phyloP scores from a whole-genome alignment of 495 filamentous ascomycete species.

The Penicillium atrosanguineum region DNA sequence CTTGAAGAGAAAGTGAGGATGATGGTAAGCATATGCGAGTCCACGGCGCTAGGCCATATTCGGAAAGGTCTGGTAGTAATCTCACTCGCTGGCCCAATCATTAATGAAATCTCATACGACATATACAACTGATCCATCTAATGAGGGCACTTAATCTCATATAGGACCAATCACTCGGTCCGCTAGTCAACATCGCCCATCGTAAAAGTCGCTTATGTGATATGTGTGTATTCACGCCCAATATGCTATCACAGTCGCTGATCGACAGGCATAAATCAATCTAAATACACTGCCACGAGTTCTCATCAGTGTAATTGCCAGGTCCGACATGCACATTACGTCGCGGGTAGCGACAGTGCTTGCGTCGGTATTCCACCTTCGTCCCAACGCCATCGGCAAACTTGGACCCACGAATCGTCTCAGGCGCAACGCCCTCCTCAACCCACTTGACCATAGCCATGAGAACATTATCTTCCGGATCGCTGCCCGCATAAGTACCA shows the following conservation, averaged over 20 bases:
- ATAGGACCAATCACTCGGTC: too few relatives aligned
- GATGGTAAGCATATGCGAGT: neutral
- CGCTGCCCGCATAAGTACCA: conserved; percentile 22
- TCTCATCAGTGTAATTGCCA: conserved; percentile 40
- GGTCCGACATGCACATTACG: conserved; percentile 38
- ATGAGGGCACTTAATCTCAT: too few relatives aligned
- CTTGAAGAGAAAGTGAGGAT: neutral
- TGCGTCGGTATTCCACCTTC: conserved; percentile 34
- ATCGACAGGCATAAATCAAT: neutral
- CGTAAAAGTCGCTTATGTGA: too few relatives aligned
- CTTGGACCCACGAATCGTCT: conserved; percentile 52
- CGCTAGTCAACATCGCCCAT: too few relatives aligned
- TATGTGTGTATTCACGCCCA: too few relatives aligned
- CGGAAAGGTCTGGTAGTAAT: neutral
- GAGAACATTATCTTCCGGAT: conserved; percentile 46
- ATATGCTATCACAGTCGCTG: too few relatives aligned
- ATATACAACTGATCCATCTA: too few relatives aligned
- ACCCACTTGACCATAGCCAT: conserved; percentile 61
- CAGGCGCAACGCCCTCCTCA: conserved; percentile 55
- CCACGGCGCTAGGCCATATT: neutral
- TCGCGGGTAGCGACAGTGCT: conserved; percentile 41
- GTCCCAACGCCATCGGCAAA: conserved; percentile 42
- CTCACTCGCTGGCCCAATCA: neutral
- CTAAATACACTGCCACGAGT: conserved; percentile 39
- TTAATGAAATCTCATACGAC: neutral